These are phyloP conservation scores for Solanum chaucha DNA, from an alignment of 257 asterid genomes.

Conservation along the genomic window DNA sequence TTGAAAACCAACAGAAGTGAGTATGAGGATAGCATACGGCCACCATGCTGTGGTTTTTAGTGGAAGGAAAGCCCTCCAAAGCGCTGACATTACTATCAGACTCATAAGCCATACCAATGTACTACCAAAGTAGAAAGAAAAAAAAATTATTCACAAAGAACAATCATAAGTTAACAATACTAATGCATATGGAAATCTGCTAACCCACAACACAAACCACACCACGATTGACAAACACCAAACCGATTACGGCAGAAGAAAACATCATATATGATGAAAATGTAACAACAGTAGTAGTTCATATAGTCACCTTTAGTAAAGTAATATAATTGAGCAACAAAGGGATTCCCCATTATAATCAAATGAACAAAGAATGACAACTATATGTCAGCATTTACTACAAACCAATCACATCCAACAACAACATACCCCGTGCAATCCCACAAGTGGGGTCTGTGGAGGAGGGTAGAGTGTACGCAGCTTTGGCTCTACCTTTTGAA, in stretches of 20 bases:
- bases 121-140: constrained; percentile 18
- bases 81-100: constrained; percentile 67
- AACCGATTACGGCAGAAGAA: neutral
- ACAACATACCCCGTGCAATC: too few species aligned
- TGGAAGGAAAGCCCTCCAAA: constrained; percentile 89
- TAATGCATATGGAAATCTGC: neutral
- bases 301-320: neutral
- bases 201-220: neutral
- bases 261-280: neutral
- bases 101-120: constrained; percentile 84
- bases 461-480: too few species aligned
- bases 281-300: neutral
- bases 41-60: constrained; percentile 46
- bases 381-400: neutral
- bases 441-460: too few species aligned
- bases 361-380: neutral
- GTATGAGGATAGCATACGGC: constrained; percentile 49
- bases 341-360: neutral
- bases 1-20: constrained; percentile 70
- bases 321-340: neutral
- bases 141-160: neutral
- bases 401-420: neutral
- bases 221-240: neutral
- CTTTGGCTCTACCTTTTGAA: too few species aligned
- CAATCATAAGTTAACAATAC: neutral